phyloP scores from a whole-genome alignment of 2,329 filamentous ascomycete genomes.

The Atkinsonella hypoxylon region DNA sequence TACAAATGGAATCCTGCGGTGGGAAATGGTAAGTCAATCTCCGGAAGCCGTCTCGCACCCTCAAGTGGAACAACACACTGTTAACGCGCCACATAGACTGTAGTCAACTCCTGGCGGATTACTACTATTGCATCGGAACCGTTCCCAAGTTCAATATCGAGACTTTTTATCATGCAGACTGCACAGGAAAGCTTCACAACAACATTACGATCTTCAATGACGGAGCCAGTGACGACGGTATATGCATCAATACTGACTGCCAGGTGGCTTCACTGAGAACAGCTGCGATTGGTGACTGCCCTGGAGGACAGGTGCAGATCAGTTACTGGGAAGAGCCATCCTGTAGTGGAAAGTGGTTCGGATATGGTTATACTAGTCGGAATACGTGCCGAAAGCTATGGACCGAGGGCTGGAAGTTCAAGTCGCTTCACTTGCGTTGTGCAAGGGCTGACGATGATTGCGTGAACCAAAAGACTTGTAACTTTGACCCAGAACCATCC shows the following conservation, averaged over 20 bases:
- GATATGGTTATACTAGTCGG: constrained; percentile 1
- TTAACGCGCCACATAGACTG: too few species aligned
- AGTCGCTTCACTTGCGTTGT: not conserved
- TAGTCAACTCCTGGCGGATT: too few species aligned
- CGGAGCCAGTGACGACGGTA: not conserved
- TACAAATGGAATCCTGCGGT: too few species aligned
- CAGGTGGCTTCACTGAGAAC: not conserved
- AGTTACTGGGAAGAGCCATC: constrained; percentile 3
- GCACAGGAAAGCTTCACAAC: constrained; percentile 5
- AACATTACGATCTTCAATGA: not conserved
- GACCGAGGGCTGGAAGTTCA: not conserved
- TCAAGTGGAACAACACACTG: not conserved
- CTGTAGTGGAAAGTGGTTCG: constrained; percentile 3
- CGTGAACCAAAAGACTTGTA: not conserved
- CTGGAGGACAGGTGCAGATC: constrained; percentile 2
- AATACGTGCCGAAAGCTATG: not conserved
- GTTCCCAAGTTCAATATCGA: not conserved
- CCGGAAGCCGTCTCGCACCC: too few species aligned
- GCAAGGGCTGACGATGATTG: not conserved
- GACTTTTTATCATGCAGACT: not conserved
- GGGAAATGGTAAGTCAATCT: too few species aligned
- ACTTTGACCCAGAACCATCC: not conserved
- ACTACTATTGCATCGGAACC: not conserved
- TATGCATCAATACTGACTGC: constrained; percentile 7
- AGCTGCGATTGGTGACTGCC: not conserved